Base-by-base conservation (phyloP, 768 basidiomycete genomes). In the Amanita phalloides region DNA sequence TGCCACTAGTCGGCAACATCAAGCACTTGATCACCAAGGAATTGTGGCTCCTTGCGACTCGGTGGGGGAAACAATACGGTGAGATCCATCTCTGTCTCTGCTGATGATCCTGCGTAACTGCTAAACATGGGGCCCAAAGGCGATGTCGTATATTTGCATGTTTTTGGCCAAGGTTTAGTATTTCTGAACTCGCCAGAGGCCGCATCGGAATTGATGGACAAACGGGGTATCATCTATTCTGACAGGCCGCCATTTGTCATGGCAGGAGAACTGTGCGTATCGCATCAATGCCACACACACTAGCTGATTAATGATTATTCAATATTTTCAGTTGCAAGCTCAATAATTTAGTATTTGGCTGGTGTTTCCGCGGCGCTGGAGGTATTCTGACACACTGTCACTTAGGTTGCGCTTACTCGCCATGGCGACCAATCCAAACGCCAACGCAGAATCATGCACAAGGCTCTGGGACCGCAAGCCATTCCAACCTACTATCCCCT, bases 171-270 rank as follows among this genome's bases (percentile, higher is more conserved):
- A 54, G 74, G 77, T 1, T 73, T 90, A 33, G 69, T 88, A 26
- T 83, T 89, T 65, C 59, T 87, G 48, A 84, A 81, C 64, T 76
- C 75, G 33, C 71, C 74, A 6, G 74, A 82, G 36, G 79, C 73
- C 0, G 76, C 74, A 0, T 68, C 70, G 35, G 86, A 87, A 32
- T 65, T 90, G 52, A 67, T 90, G 56, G 86, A 89, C 51, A 83
- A 78, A 60, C 75, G 78, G 28, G 83, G 85, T 4, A 68, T 75
- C 8, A 80, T 86, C 25, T 89, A 88, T 62, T 81, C 86, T 6
- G 87, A 88, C 66, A 85, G 83, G 62, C 85, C 84, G 0, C 66
- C 69, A 21, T 67, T 86, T n/a, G 71, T 83, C 41, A 88, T 90
- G 86, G 69, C 68, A 10, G 78, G 81, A 20, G 84, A 89, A 45